Evolutionary conservation across 345 rosid genomes (phyloP), one percentile per base, ranked within the genome.

Genomic region (Eucalyptus curtisii): DNA sequence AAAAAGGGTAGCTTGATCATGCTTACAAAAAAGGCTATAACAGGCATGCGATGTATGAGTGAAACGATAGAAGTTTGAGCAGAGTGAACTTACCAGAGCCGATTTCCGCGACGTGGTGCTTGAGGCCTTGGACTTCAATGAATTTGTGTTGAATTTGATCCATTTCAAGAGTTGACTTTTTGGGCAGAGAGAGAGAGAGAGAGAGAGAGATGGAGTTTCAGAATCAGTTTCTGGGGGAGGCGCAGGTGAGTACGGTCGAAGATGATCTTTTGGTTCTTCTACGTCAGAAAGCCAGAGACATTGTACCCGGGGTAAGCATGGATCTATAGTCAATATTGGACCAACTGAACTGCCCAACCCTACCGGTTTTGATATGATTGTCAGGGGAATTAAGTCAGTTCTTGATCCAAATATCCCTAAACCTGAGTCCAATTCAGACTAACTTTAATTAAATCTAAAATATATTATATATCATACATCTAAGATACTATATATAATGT

Each of bases 51-150:
- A 20, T 10, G 40, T 7, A 19, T 37, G 57, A 87, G 48, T 11
- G 59, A 49, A 52, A 27, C 25, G 84, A 85, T 8, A 31, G 52
- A 19, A 84, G 68, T 19, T 27, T 15, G 87, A 85, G 86, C 79
- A 14, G 48, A 27, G 85, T 44, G 64, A 33, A 27, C 68, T 86
- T 30, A 93, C 93, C 93, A n/a, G 92, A 50, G 85, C 94, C 95
- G 44, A 89, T 86, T 49, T 94, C 94, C 10, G 95, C 95, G 22
- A 92, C 88, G 90, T 94, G 95, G 90, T 90, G 93, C 81, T 92
- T 93, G 40, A 91, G 89, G 5, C 93, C 94, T 44, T 71, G 82
- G 45, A 87, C 91, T 13, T 49, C 33, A 85, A 92, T 50, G 89
- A 91, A 90, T 14, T 64, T 92, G 93, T 93, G 95, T 84, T 92